A percentile compares a stretch with the other conserved stretches of the same genome.
These are phyloP conservation scores for Smallanthus sonchifolius DNA, from an alignment of 129 eudicot species.

Conservation along the genomic window DNA sequence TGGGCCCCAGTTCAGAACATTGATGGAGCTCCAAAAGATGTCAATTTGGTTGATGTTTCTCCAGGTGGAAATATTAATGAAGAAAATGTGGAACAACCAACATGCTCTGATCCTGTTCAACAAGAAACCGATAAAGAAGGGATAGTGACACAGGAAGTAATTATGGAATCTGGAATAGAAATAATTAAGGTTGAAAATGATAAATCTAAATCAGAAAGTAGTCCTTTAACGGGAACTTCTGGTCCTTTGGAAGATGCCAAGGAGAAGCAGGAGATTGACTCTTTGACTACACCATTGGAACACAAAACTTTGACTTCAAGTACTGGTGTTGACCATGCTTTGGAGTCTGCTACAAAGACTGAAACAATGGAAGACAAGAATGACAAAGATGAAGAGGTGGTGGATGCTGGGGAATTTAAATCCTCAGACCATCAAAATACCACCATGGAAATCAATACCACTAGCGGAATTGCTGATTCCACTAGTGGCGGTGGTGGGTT, in stretches of 20 bases:
- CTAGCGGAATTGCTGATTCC: conserved; percentile 7
- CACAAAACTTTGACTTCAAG: conserved; percentile 13
- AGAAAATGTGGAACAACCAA: conserved; percentile 27
- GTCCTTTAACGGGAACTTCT: conserved; percentile 5
- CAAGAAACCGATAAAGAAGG: conserved; percentile 21
- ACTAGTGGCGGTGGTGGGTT: conserved; percentile 16
- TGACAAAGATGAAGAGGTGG: conserved; percentile 32
- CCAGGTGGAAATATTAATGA: conserved; percentile 12
- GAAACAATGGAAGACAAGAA: conserved; percentile 24
- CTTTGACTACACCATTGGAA: conserved; percentile 18
- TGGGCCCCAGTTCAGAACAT: conserved; percentile 31
- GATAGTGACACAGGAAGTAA: conserved; percentile 19
- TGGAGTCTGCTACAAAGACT: conserved; percentile 20
- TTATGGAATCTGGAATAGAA: conserved; percentile 6
- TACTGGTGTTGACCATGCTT: conserved; percentile 30
- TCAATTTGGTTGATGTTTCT: conserved; percentile 11
- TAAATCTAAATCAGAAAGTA: conserved; percentile 18
- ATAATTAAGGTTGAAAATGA: conserved; percentile 19
- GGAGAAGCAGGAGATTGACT: conserved; percentile 31
- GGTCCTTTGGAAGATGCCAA: conserved; percentile 29
- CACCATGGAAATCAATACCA: not conserved
- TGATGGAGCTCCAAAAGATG: conserved; percentile 25
- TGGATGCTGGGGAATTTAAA: conserved; percentile 26
- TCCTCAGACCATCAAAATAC: conserved; percentile 21
- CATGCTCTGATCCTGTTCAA: conserved; percentile 14